phyloP scores from a whole-genome alignment of 805 yeast species.

The Starmerella asiatica region DNA sequence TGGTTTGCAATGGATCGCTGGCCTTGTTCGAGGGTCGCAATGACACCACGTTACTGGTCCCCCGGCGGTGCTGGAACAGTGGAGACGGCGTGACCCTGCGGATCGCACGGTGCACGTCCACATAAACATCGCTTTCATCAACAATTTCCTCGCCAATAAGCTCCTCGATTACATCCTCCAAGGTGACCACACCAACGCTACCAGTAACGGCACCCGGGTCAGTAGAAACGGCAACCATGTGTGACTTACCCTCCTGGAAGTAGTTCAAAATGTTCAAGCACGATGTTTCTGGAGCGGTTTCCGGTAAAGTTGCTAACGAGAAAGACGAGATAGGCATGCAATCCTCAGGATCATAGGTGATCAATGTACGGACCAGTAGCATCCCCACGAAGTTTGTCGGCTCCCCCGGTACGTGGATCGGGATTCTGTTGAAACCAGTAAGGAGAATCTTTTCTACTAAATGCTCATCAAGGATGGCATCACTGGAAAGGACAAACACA shows the following conservation, averaged over 20 bases:
- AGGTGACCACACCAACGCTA: slow-evolving; percentile 79
- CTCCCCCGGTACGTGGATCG: slow-evolving; percentile 80
- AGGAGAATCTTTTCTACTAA: slow-evolving; percentile 81
- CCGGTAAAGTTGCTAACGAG: slow-evolving; percentile 93
- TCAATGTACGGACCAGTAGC: slow-evolving; percentile 82
- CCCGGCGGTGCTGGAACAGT: slow-evolving; percentile 13
- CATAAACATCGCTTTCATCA: slow-evolving; percentile 87
- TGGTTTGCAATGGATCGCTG: slow-evolving; percentile 49
- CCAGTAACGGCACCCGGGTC: slow-evolving; percentile 72
- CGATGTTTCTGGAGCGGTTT: slow-evolving; percentile 80
- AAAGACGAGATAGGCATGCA: slow-evolving; percentile 81
- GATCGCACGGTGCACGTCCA: slow-evolving; percentile 79
- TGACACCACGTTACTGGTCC: slow-evolving; percentile 1
- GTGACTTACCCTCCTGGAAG: slow-evolving; percentile 95
- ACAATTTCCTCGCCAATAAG: slow-evolving; percentile 95
- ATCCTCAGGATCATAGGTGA: slow-evolving; percentile 94
- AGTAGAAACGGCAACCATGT: slow-evolving; percentile 85
- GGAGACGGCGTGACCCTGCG: slow-evolving; percentile 38
- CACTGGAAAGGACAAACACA: slow-evolving; percentile 78
- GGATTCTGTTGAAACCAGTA: slow-evolving; percentile 90
- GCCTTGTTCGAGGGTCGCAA: slow-evolving; percentile 40
- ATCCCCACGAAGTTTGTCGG: slow-evolving; percentile 87
- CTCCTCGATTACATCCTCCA: slow-evolving; percentile 97
- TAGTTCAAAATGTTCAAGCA: slow-evolving; percentile 87
- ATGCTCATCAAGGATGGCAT: slow-evolving; percentile 64